Conservation (phyloP, 192 early-diverging fungal species). For the Backusella tuberculispora region DNA sequence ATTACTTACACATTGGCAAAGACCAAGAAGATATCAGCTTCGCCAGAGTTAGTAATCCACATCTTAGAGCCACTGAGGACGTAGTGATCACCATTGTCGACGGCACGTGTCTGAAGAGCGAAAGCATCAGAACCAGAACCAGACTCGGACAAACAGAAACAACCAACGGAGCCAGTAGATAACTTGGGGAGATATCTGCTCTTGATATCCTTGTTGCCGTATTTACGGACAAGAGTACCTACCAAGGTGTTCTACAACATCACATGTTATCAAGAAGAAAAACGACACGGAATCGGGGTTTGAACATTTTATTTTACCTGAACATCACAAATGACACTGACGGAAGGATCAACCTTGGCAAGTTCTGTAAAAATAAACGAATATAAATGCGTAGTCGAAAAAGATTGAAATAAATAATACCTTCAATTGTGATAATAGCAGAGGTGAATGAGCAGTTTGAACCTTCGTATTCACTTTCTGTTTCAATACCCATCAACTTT, state of each 20-base stretch:
- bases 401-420: slow-evolving; percentile 27
- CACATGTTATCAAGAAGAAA: not conserved
- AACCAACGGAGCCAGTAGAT: slow-evolving; percentile 83
- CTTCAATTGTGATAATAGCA: slow-evolving; percentile 85
- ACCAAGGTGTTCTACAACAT: slow-evolving; percentile 87
- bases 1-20: slow-evolving; percentile 86
- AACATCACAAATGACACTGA: slow-evolving; percentile 92
- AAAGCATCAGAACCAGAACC: slow-evolving; percentile 81
- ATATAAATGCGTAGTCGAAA: not conserved
- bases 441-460: slow-evolving; percentile 81
- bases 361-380: slow-evolving; percentile 60
- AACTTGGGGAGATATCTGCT: slow-evolving; percentile 85
- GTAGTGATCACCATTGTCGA: slow-evolving; percentile 87
- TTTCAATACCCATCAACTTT: slow-evolving; percentile 94
- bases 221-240: slow-evolving; percentile 89
- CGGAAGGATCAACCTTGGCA: slow-evolving; percentile 93
- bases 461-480: slow-evolving; percentile 78
- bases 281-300: not conserved
- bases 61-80: slow-evolving; percentile 88
- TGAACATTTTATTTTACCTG: slow-evolving; percentile 47
- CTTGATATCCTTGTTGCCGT: slow-evolving; percentile 76
- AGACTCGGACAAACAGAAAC: slow-evolving; percentile 94
- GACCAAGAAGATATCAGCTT: slow-evolving; percentile 95
- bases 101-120: slow-evolving; percentile 70
- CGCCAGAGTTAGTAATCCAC: slow-evolving; percentile 97